Evolutionary conservation across 257 asterid genomes (phyloP).

Genomic region (Jaltomata sinuosa): DNA sequence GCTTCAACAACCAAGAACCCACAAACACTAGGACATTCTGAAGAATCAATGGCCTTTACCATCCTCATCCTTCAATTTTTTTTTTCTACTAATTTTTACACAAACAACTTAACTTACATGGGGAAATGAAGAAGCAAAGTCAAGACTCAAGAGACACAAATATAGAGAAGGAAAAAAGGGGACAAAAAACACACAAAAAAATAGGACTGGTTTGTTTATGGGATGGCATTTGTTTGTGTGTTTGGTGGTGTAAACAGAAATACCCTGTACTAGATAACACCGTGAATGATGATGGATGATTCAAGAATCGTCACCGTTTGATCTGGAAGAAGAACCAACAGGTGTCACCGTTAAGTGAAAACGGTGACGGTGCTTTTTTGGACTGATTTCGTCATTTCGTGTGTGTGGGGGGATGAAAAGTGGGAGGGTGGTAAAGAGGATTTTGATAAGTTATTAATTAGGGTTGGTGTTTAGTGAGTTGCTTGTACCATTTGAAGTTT

Average conservation of each 20-base stretch:
- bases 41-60: conserved; percentile 50
- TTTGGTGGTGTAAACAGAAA: background rate
- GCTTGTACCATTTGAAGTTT: background rate
- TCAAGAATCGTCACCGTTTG: background rate
- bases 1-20: conserved; percentile 87
- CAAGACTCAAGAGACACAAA: background rate
- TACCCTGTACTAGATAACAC: background rate
- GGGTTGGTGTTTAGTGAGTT: background rate
- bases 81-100: background rate
- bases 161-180: background rate
- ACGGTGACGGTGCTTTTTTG: background rate
- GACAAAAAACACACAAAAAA: background rate
- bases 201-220: too few relatives aligned
- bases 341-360: background rate
- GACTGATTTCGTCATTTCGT: background rate
- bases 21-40: conserved; percentile 21
- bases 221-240: background rate
- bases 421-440: too few relatives aligned
- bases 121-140: background rate
- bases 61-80: conserved; percentile 25
- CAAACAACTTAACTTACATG: background rate
- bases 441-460: background rate
- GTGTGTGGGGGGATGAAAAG: background rate
- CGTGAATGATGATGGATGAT: background rate
- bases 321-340: background rate